Percentiles rank a stretch among this genome's conserved stretches.
These are phyloP conservation scores for Colletotrichum sp. DNA, from an alignment of 2,329 filamentous ascomycete genomes.

Conservation along the genomic window DNA sequence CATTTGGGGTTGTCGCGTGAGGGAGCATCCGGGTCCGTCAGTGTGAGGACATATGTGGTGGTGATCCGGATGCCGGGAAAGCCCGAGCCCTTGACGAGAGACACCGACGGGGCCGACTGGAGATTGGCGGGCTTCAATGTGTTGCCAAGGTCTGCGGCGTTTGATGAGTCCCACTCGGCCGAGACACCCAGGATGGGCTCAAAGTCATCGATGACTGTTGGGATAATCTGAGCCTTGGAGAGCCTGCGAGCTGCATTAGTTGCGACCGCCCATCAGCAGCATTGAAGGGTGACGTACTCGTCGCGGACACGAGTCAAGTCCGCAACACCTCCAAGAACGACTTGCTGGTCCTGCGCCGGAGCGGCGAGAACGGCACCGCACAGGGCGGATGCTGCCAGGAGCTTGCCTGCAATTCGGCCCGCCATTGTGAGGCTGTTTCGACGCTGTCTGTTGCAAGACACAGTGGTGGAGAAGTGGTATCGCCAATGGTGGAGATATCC, in stretches of 20 bases:
- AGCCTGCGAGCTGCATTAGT: constrained; percentile 9
- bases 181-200: constrained; percentile 20
- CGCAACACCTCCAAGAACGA: constrained; percentile 3
- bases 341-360: background rate
- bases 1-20: constrained; percentile 45
- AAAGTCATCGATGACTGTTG: constrained; percentile 20
- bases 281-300: background rate
- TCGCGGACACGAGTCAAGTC: constrained; percentile 21
- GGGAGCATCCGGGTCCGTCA: constrained; percentile 49
- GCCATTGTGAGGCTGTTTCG: background rate
- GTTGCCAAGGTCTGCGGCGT: constrained; percentile 19
- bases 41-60: constrained; percentile 32
- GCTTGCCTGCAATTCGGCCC: constrained; percentile 6
- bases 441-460: background rate
- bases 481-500: background rate
- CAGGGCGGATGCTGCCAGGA: constrained; percentile 7
- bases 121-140: constrained; percentile 14
- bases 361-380: background rate
- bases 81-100: constrained; percentile 5
- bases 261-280: background rate
- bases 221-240: constrained; percentile 18
- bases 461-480: background rate
- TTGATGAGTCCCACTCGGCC: constrained; percentile 11
- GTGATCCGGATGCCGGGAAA: constrained; percentile 20
- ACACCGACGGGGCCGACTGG: constrained; percentile 7